phyloP scores from a whole-genome alignment of 176 grass and related monocot species.

The Lolium perenne region DNA sequence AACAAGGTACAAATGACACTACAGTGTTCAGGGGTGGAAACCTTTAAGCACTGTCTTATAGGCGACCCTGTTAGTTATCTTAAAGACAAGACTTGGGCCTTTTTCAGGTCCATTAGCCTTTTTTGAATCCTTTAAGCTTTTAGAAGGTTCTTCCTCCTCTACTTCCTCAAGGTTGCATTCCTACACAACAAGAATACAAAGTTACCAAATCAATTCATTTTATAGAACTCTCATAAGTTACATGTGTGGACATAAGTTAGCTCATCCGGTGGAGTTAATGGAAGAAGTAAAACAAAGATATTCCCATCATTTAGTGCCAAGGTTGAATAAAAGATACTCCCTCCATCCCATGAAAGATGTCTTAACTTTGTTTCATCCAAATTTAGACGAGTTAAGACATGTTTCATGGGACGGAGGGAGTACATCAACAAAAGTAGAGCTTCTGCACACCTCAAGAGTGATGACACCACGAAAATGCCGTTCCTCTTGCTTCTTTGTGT shows the following conservation, averaged over 20 bases:
- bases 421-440: constrained; percentile 15
- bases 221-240: background rate
- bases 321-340: background rate
- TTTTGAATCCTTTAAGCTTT: constrained; percentile 91
- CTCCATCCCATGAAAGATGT: too few species aligned
- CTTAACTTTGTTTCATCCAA: too few species aligned
- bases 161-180: constrained; percentile 96
- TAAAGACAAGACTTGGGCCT: constrained; percentile 77
- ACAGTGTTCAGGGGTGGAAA: constrained; percentile 29
- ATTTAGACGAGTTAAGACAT: too few species aligned
- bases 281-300: constrained; percentile 8
- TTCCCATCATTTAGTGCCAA: background rate
- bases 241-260: background rate
- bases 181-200: constrained; percentile 49
- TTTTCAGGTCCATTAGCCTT: constrained; percentile 87
- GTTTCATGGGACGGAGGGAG: too few species aligned
- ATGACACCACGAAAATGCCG: constrained; percentile 88
- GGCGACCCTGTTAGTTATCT: constrained; percentile 89
- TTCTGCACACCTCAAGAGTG: constrained; percentile 69
- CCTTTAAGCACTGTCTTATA: constrained; percentile 99
- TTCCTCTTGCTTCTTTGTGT: constrained; percentile 97
- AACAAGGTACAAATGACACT: constrained; percentile 2
- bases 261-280: background rate
- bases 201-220: constrained; percentile 2
- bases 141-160: constrained; percentile 89